These are phyloP conservation scores for Chenopodium berlandieri DNA, from an alignment of 148 eudicot genomes.

Conservation along the genomic window DNA sequence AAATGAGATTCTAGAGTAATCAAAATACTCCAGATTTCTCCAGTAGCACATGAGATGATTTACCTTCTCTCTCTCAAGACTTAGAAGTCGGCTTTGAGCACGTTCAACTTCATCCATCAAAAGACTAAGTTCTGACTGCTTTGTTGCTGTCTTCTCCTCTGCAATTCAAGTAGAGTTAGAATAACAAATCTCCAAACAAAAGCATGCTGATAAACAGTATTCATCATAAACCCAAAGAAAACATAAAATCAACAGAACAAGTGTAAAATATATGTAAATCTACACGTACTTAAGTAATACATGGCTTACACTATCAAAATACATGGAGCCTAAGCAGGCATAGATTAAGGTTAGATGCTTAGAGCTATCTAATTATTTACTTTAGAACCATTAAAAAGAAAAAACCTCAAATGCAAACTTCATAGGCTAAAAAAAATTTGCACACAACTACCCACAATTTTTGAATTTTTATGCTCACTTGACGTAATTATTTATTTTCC, in stretches of 20 bases:
- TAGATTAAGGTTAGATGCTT: background rate
- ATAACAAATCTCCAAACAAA: slow-evolving; percentile 8
- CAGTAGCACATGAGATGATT: background rate
- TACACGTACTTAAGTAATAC: background rate
- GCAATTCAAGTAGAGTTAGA: slow-evolving; percentile 28
- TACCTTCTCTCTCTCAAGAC: slow-evolving; percentile 98
- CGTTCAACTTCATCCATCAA: slow-evolving; percentile 99
- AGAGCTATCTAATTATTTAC: no score
- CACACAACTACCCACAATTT: background rate
- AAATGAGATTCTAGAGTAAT: background rate
- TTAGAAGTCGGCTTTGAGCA: slow-evolving; percentile 89
- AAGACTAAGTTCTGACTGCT: slow-evolving; percentile 90
- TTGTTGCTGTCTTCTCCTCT: slow-evolving; percentile 94
- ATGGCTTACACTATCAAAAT: background rate
- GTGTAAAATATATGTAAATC: background rate
- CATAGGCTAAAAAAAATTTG: background rate
- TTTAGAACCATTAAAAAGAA: background rate
- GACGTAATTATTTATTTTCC: background rate
- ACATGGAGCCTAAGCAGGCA: background rate
- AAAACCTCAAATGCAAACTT: background rate
- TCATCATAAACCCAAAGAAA: background rate
- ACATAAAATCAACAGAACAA: background rate
- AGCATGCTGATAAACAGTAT: background rate
- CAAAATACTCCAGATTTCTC: slow-evolving; percentile 8
- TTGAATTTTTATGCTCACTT: background rate